These are phyloP conservation scores for Scortechinia acanthostroma DNA, from an alignment of 2,329 filamentous ascomycete genomes.

Conservation along the genomic window DNA sequence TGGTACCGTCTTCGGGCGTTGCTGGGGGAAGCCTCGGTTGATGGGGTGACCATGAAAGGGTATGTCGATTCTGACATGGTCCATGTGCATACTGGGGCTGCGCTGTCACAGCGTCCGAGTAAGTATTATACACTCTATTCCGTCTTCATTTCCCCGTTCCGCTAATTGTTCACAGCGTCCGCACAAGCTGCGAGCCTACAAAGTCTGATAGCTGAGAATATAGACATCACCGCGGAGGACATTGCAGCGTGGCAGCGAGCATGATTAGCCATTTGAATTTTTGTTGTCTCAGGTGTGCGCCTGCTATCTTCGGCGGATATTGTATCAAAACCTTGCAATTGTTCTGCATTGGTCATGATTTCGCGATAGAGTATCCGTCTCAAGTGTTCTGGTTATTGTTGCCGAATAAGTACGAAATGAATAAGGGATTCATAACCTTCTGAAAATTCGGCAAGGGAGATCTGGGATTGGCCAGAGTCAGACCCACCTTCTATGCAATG, in stretches of 20 bases:
- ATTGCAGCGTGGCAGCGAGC: neutral
- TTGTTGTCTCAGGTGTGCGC: no score
- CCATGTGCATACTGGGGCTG: neutral
- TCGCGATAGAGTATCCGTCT: no score
- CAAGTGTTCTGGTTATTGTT: no score
- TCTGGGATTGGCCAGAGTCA: no score
- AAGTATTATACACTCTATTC: neutral
- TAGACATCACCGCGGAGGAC: neutral
- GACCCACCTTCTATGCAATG: no score
- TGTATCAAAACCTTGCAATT: no score
- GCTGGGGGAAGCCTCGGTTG: neutral
- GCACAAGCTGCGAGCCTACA: neutral
- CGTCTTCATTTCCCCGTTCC: no score
- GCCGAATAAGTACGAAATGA: no score
- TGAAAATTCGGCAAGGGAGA: no score
- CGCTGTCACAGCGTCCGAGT: neutral
- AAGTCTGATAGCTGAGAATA: neutral
- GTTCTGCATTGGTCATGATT: no score
- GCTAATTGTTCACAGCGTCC: neutral
- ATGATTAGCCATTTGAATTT: no score
- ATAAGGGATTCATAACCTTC: constrained; percentile 16
- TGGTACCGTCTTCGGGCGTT: neutral
- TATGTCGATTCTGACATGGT: neutral
- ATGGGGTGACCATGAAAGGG: neutral
- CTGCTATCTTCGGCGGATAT: no score